Base-by-base conservation (phyloP, 805 yeast species). In the Candida sithepensis region DNA sequence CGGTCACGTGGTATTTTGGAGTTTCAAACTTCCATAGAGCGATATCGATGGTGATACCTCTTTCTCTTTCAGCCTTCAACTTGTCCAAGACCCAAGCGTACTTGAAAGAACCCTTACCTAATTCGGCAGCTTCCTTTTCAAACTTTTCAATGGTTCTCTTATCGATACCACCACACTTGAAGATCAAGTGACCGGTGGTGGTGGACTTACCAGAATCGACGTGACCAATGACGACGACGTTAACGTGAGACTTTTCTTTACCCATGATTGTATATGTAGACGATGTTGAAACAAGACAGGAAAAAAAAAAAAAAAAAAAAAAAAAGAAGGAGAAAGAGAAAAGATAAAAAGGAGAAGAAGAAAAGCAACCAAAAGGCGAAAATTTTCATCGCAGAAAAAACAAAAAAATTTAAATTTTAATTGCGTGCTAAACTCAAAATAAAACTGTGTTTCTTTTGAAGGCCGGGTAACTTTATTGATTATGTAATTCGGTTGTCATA, bases 151-250 rank as follows among this genome's bases (percentile, higher is more conserved):
- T 89, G 74, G 96, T 90, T 84, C 97, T 87, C 88, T 89, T 90
- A 81, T 90, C 97, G 69, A 88, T 88, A 85, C 95, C 97, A 87
- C 97, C 97, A 82, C 97, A 91, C 92, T 90, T 90, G 96, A 74
- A 91, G 73, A 91, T 90, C 79, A 91, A 87, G 85, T 91, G 97
- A 79, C 97, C 97, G 75, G 98, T 91, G 78, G 97, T 92, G 73
- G 98, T 91, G 60, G 97, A 92, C 82, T 88, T 88, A 80, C 92
- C 92, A 69, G 97, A 91, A 81, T 92, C 98, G 97, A 94, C 98
- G 96, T 92, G 98, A 79, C 98, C 99, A 78, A 92, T 92, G 74
- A 94, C 98, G 77, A 94, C 99, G 80, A 92, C 96, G 96, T 92
- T 92, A 82, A 92, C 88, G 88, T 92, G 98, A 78, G 81, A 70